Base-by-base conservation (phyloP, 139 green algal genomes). In the Dunaliella sp. region DNA sequence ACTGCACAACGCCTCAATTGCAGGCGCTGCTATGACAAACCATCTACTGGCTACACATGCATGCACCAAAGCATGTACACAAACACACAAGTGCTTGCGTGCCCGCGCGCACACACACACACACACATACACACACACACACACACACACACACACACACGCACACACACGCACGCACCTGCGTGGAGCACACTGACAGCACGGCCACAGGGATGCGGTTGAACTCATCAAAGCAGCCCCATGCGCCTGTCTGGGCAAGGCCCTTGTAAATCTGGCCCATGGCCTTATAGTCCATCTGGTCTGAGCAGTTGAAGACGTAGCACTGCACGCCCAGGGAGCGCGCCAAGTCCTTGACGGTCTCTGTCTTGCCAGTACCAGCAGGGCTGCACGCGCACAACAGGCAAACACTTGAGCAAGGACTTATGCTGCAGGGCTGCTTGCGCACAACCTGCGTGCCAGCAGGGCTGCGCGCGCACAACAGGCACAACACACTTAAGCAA, bases 181-280 rank as follows among this genome's bases (percentile, higher is more conserved):
- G 83, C 7, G 73, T 82, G 36, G 38, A 84, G 93, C 96, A 98
- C 80, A 98, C 96, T 1, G 93, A 97, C 81, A 98, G 90, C 90
- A 98, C 96, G 0, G 95, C 92, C 34, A 98, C 95, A 21, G 95
- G 94, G 87, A 98, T 98, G 38, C 96, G 93, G 90, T 98, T 98
- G 92, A 98, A 98, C 90, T 98, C 96, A 86, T 98, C 96, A 86
- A 98, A 97, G 94, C 96, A 98, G 38, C 95, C 96, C 96, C 96
- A 98, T 3, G 96, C 94, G 33, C 96, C 96, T 0, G 94, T 97
- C 88, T 98, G 95, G 26, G 96, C 95, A 57, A 98, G 93, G 28
- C 96, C 95, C 87, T 97, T 97, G 93, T 96, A 98, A 81, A 98
- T 97, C 88, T 96, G 91, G 26, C 90, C 93, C 94, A 96, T 97